phyloP scores from a whole-genome alignment of 805 yeast species.

The Zygotorulaspora chibaensis region DNA sequence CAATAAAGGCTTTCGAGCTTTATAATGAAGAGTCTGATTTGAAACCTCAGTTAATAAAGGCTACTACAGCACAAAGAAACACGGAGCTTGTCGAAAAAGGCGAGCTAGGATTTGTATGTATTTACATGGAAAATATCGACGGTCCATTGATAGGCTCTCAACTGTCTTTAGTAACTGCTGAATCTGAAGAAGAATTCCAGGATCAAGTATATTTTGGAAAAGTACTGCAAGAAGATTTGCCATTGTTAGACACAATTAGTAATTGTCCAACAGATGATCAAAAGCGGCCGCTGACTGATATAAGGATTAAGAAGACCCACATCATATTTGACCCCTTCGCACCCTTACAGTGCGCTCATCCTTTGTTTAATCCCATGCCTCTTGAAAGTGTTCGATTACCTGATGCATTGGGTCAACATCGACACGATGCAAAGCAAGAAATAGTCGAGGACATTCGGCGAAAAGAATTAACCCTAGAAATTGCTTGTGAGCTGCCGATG shows the following conservation, averaged over 20 bases:
- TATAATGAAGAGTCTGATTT: slow-evolving; percentile 32
- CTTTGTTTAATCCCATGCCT: slow-evolving; percentile 35
- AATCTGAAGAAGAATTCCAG: slow-evolving; percentile 4
- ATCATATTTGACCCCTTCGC: slow-evolving; percentile 53
- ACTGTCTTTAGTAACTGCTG: slow-evolving; percentile 16
- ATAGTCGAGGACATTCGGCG: slow-evolving; percentile 29
- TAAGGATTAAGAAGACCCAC: slow-evolving; percentile 48
- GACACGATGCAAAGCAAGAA: slow-evolving; percentile 22
- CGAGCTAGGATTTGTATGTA: slow-evolving; percentile 1
- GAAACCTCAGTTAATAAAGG: slow-evolving; percentile 24
- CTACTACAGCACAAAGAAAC: slow-evolving; percentile 4
- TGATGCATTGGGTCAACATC: slow-evolving; percentile 21
- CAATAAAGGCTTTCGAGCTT: slow-evolving; percentile 23
- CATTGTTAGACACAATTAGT: slow-evolving; percentile 44
- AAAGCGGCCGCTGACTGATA: slow-evolving; percentile 43
- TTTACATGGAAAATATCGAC: slow-evolving; percentile 28
- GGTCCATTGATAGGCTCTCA: slow-evolving; percentile 22
- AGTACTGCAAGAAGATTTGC: slow-evolving; percentile 47
- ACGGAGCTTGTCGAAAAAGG: slow-evolving; percentile 4
- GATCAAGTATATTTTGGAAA: slow-evolving; percentile 43
- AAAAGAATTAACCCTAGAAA: slow-evolving; percentile 57
- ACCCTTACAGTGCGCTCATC: slow-evolving; percentile 28
- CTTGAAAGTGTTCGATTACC: slow-evolving; percentile 37
- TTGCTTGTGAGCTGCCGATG: slow-evolving; percentile 58
- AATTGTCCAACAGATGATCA: slow-evolving; percentile 37